Evolutionary conservation across 75 land plant species (phyloP), one percentile per base, ranked within the genome.

Genomic region (Cunninghamia lanceolata): DNA sequence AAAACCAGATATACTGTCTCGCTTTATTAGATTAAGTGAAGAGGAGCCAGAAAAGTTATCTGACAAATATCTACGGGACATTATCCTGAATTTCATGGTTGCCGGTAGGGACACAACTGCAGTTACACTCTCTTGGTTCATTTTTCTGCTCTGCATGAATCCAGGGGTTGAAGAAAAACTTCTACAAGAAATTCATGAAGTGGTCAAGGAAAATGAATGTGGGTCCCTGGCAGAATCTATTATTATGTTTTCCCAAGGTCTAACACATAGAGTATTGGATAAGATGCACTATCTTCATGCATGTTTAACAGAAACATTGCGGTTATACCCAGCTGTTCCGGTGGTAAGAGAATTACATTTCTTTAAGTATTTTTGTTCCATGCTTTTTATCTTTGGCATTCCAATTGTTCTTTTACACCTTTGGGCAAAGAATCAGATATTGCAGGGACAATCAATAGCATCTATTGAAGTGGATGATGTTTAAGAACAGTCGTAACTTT

Each of bases 71-170:
- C 86, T 96, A 68, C 88, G 95, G 42, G 98, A 96, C 81, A 90
- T 93, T 30, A 88, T 92, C 11, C 88, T 96, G 50, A 96, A 93
- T 79, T 94, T 96, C 85, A 85, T 96, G 36, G 91, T 96, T 38
- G 96, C 98, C 15, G 96, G 98, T 15, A 90, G 92, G 78, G 99
- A 96, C 91, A 95, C 99, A 56, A 93, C 99, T 35, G 95, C 97
- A 45, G 83, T 85, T 28, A 93, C 95, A 7, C 91, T 96, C 28
- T 88, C 95, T 7, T 96, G 99, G 99, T 95, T 96, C 81, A 40
- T 93, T 74, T 95, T 93, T 89, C 83, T 91, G 90, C 89, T 96
- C 32, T 92, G 95, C 89, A 89, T 89, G 81, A 85, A 95, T 68
- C 97, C 95, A 78, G 80, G 36, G 28, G 88, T 93, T 21, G 93